A percentile compares a stretch with the other conserved stretches of the same genome.
Conservation (phyloP, 257 asterid species). For the Catharanthus roseus region DNA sequence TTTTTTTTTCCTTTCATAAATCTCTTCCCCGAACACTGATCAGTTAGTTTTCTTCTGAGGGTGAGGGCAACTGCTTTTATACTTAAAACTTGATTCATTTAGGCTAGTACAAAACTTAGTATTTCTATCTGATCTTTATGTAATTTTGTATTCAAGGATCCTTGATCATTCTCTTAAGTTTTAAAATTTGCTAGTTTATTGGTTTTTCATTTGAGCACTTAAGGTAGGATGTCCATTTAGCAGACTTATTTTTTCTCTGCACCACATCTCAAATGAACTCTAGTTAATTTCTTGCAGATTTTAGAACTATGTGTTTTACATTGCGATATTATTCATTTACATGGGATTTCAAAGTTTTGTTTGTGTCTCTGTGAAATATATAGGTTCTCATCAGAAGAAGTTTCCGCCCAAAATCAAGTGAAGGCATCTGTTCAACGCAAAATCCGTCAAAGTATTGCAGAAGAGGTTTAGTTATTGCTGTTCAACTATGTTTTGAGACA, state of each 20-base stretch:
- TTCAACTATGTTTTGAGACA: conserved; percentile 6
- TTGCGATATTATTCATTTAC: background rate
- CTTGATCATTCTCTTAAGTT: background rate
- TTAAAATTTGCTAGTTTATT: background rate
- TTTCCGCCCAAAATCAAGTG: conserved; percentile 98
- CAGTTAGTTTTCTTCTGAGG: background rate
- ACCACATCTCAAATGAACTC: background rate
- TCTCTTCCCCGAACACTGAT: background rate
- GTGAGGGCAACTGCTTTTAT: background rate
- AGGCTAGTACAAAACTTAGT: background rate
- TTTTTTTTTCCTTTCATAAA: background rate
- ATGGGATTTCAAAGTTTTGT: conserved; percentile 7
- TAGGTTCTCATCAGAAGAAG: conserved; percentile 94
- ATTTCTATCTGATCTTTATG: background rate
- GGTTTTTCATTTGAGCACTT: background rate
- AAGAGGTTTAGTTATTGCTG: conserved; percentile 54
- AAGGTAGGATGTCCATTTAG: background rate
- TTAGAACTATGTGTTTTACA: background rate
- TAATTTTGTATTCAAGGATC: background rate
- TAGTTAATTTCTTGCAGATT: background rate
- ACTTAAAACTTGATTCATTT: background rate
- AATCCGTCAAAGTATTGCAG: conserved; percentile 90
- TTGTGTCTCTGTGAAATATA: conserved; percentile 12
- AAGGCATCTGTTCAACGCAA: conserved; percentile 96
- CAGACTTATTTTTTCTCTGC: background rate